phyloP scores from a whole-genome alignment of 2,329 filamentous ascomycete species.

The Claviceps arundinis region DNA sequence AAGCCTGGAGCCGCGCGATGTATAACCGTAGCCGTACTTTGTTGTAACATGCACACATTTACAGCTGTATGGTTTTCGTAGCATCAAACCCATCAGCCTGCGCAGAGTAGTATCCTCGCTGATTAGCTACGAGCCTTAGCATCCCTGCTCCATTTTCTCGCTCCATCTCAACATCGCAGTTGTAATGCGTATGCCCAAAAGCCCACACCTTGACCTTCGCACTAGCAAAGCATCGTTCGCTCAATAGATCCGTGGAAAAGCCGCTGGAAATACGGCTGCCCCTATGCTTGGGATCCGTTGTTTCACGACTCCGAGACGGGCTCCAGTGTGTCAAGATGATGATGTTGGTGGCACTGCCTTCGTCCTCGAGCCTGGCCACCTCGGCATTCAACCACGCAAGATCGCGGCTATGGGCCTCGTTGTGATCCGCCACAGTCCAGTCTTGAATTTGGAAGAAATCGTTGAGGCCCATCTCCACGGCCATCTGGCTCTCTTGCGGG shows the following conservation, averaged over 20 bases:
- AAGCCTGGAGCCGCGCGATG: too few relatives aligned
- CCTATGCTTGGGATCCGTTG: conserved; percentile 21
- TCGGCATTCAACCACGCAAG: conserved; percentile 29
- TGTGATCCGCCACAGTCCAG: conserved; percentile 26
- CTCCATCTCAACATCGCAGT: conserved; percentile 25
- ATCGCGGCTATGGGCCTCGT: conserved; percentile 23
- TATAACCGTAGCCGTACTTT: too few relatives aligned
- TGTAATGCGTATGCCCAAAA: conserved; percentile 37
- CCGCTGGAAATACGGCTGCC: conserved; percentile 15
- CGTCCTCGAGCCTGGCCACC: conserved; percentile 14
- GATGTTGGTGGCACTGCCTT: conserved; percentile 12
- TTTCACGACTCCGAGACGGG: conserved; percentile 21
- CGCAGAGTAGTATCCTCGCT: conserved; percentile 26
- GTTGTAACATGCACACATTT: background rate
- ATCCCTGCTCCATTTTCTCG: conserved; percentile 4
- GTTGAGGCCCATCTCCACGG: conserved; percentile 30
- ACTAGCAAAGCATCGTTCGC: conserved; percentile 22
- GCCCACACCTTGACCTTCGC: conserved; percentile 28
- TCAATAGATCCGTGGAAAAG: conserved; percentile 27
- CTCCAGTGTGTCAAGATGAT: conserved; percentile 30
- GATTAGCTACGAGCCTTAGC: conserved; percentile 25
- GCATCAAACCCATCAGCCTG: conserved; percentile 22
- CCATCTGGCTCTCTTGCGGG: conserved; percentile 19
- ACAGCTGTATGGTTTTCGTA: conserved; percentile 1
- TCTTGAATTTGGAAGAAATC: conserved; percentile 36